Percentiles rank a stretch among this genome's conserved stretches.
Conservation (phyloP, 2,329 filamentous ascomycete species). For the Proliferodiscus dingleyae region DNA sequence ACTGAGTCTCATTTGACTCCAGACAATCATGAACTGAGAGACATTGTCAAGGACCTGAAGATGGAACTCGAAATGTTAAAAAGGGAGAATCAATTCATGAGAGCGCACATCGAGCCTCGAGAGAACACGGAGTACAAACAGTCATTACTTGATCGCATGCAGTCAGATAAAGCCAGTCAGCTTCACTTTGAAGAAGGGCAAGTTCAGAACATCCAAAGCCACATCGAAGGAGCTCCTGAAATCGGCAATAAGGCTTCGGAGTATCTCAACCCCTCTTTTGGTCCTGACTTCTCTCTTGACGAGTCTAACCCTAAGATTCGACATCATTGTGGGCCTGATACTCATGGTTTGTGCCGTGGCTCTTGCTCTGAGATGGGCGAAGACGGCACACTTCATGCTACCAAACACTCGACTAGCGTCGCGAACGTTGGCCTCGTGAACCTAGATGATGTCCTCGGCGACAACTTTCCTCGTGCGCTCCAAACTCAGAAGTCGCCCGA, state of each 20-base stretch:
- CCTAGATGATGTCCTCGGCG: conserved; percentile 11
- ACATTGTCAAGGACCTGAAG: conserved; percentile 9
- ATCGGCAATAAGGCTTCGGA: background rate
- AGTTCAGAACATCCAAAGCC: background rate
- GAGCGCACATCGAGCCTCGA: background rate
- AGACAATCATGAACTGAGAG: too few species aligned
- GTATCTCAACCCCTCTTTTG: background rate
- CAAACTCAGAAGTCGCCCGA: background rate
- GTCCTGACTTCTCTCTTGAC: background rate
- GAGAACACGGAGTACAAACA: too few species aligned
- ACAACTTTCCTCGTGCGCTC: background rate
- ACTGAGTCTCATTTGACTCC: too few species aligned
- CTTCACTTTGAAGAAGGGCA: background rate
- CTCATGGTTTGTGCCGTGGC: too few species aligned
- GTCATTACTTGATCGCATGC: too few species aligned
- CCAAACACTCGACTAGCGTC: background rate
- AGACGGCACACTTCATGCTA: background rate
- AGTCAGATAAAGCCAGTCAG: background rate
- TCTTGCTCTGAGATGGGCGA: background rate
- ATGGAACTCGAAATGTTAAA: conserved; percentile 17
- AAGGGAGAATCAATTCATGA: conserved; percentile 15
- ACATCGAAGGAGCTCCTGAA: background rate
- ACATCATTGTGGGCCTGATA: too few species aligned
- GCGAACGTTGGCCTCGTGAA: conserved; percentile 12
- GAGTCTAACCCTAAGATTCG: background rate